phyloP scores from a whole-genome alignment of 2,329 filamentous ascomycete species.

The Xylariaceae sp. region DNA sequence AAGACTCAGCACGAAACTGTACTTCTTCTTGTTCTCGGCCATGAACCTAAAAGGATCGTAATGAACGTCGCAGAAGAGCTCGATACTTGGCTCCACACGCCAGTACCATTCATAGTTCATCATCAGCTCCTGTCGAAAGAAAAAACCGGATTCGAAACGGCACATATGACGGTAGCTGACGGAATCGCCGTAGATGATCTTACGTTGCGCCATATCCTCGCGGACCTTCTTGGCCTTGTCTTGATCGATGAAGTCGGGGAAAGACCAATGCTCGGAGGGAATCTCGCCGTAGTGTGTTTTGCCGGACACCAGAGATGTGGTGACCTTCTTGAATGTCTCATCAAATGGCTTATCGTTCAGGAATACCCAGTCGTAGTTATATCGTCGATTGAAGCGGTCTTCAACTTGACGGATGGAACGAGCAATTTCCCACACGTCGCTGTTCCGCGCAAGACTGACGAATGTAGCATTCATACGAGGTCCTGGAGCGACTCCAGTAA shows the following conservation, averaged over 20 bases:
- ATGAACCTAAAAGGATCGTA: slow-evolving; percentile 97
- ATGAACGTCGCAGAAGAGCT: slow-evolving; percentile 92
- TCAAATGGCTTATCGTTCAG: slow-evolving; percentile 95
- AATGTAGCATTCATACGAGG: slow-evolving; percentile 95
- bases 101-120: slow-evolving; percentile 98
- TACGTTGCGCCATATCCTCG: slow-evolving; percentile 87
- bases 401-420: slow-evolving; percentile 94
- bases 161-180: slow-evolving; percentile 99
- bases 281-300: slow-evolving; percentile 90
- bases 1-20: slow-evolving; percentile 91
- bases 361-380: slow-evolving; percentile 99
- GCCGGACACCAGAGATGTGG: slow-evolving; percentile 82
- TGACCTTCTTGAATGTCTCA: slow-evolving; percentile 89
- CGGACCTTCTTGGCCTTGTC: slow-evolving; percentile 86
- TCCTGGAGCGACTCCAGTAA: slow-evolving; percentile 52
- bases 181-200: slow-evolving; percentile 98
- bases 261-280: slow-evolving; percentile 91
- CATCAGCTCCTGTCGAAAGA: slow-evolving; percentile 94
- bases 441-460: slow-evolving; percentile 89
- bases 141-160: slow-evolving; percentile 97
- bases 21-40: slow-evolving; percentile 95
- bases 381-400: slow-evolving; percentile 95
- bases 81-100: slow-evolving; percentile 95
- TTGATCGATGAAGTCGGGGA: slow-evolving; percentile 92
- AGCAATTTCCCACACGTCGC: slow-evolving; percentile 93